These are phyloP conservation scores for Mycena epipterygia DNA, from an alignment of 768 basidiomycete species.

Conservation along the genomic window DNA sequence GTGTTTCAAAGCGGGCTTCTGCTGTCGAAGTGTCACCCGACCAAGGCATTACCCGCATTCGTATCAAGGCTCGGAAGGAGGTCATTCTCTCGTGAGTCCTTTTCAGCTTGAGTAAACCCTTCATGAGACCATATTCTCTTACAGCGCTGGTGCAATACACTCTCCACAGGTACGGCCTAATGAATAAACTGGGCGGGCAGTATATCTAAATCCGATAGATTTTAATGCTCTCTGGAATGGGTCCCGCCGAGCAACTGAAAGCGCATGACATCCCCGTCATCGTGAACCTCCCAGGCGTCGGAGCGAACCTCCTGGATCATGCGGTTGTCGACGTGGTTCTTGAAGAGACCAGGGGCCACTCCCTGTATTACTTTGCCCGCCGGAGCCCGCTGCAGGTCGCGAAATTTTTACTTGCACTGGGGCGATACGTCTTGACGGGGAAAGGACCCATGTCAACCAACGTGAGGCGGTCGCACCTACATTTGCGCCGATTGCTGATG, in stretches of 20 bases:
- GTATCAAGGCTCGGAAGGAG: background rate
- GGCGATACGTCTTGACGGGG: slow-evolving; percentile 57
- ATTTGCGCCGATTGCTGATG: background rate
- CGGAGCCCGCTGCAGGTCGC: slow-evolving; percentile 38
- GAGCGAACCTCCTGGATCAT: slow-evolving; percentile 81
- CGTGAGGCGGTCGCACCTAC: slow-evolving; percentile 49
- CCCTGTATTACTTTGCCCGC: slow-evolving; percentile 56
- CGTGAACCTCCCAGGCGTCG: slow-evolving; percentile 80
- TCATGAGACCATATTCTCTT: no score
- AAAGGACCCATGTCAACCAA: slow-evolving; percentile 69
- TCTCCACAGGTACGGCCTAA: slow-evolving; percentile 63
- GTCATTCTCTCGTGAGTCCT: background rate
- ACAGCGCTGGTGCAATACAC: slow-evolving; percentile 73
- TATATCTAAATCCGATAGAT: slow-evolving; percentile 57
- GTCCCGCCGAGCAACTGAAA: slow-evolving; percentile 70
- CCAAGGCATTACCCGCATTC: background rate
- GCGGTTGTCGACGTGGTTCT: slow-evolving; percentile 64
- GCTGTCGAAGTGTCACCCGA: background rate
- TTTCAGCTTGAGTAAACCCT: no score
- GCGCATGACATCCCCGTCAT: slow-evolving; percentile 67
- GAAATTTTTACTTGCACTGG: background rate
- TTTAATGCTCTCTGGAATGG: slow-evolving; percentile 83
- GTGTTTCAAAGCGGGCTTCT: background rate
- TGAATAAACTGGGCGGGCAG: background rate
- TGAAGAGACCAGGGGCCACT: slow-evolving; percentile 63